Percentiles rank a stretch among this genome's conserved stretches.
phyloP scores from a whole-genome alignment of 257 asterid genomes.

The Rauvolfia tetraphylla region DNA sequence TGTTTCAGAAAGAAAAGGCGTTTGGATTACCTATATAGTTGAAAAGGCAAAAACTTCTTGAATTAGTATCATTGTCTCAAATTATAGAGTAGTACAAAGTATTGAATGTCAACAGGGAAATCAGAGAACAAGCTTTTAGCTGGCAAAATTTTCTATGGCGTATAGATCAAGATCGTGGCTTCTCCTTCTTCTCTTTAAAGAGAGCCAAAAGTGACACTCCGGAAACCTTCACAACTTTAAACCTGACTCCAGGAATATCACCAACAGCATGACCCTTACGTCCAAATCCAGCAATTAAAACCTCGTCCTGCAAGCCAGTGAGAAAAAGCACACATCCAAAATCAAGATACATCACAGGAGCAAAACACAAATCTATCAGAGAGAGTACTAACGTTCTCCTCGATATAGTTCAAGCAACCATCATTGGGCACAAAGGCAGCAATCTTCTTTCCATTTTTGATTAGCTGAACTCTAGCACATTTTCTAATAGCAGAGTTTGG shows the following conservation, averaged over 20 bases:
- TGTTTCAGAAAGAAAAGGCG: background rate
- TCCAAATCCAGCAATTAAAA: slow-evolving; percentile 70
- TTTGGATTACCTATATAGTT: background rate
- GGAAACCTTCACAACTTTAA: slow-evolving; percentile 75
- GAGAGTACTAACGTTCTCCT: slow-evolving; percentile 52
- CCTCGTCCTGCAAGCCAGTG: slow-evolving; percentile 61
- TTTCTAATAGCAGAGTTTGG: slow-evolving; percentile 77
- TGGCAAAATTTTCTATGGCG: background rate
- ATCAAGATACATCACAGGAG: background rate
- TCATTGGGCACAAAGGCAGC: slow-evolving; percentile 75
- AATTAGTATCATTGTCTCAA: background rate
- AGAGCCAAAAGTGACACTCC: slow-evolving; percentile 72
- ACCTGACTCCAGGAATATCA: slow-evolving; percentile 74
- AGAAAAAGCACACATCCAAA: background rate
- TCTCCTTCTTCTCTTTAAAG: slow-evolving; percentile 73
- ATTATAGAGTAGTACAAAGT: background rate
- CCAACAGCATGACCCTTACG: slow-evolving; percentile 78
- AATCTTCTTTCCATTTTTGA: slow-evolving; percentile 68
- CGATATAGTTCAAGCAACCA: slow-evolving; percentile 68
- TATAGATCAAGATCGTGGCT: slow-evolving; percentile 49
- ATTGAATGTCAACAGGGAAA: background rate
- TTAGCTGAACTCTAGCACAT: slow-evolving; percentile 70
- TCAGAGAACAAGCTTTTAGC: background rate
- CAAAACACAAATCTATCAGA: too few species aligned
- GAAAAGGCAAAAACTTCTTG: background rate